phyloP scores from a whole-genome alignment of 2,329 filamentous ascomycete species.

The Aspergillus eucalypticola region DNA sequence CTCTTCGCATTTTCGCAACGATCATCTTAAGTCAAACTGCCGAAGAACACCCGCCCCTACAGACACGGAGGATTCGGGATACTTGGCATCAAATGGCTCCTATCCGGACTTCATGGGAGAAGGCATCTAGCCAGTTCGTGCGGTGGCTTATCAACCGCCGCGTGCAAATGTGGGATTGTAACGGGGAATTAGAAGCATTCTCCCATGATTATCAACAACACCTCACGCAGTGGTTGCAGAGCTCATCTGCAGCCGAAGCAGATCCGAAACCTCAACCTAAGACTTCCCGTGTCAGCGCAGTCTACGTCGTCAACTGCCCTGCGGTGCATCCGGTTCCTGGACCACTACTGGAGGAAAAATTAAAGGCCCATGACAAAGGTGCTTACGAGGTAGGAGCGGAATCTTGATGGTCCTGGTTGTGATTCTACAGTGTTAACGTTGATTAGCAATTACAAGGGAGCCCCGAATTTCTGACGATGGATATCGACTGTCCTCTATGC shows the following conservation, averaged over 20 bases:
- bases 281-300: conserved; percentile 11
- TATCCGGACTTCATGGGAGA: conserved; percentile 20
- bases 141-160: conserved; percentile 30
- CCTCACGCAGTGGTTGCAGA: conserved; percentile 34
- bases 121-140: conserved; percentile 21
- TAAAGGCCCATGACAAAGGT: conserved; percentile 32
- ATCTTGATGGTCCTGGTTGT: background rate
- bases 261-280: conserved; percentile 2
- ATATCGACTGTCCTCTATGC: conserved; percentile 36
- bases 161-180: conserved; percentile 30
- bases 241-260: conserved; percentile 17
- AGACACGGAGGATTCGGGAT: conserved; percentile 24
- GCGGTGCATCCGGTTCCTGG: conserved; percentile 35
- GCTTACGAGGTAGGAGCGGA: conserved; percentile 30
- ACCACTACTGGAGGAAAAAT: conserved; percentile 32
- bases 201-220: conserved; percentile 29
- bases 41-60: conserved; percentile 19
- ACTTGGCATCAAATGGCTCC: conserved; percentile 19
- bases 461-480: conserved; percentile 20
- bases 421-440: background rate
- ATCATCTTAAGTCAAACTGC: conserved; percentile 23
- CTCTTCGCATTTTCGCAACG: conserved; percentile 23
- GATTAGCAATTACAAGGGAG: conserved; percentile 22
- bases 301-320: conserved; percentile 39
- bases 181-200: conserved; percentile 26